These are phyloP conservation scores for Murraya paniculata DNA, from an alignment of 345 rosid species.

Conservation along the genomic window DNA sequence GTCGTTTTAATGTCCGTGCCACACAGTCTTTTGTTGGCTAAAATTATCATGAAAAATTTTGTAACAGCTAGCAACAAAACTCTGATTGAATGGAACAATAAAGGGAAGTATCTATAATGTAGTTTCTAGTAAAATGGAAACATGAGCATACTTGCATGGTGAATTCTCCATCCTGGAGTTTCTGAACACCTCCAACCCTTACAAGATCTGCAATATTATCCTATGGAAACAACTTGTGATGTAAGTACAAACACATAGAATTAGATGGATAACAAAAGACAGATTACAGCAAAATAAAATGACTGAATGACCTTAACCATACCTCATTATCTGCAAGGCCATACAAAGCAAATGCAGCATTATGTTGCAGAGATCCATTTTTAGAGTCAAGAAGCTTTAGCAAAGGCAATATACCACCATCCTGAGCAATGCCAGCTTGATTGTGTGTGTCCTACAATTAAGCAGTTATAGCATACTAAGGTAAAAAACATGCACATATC, in stretches of 20 bases:
- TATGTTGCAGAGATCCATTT: slow-evolving; percentile 63
- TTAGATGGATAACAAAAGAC: neutral
- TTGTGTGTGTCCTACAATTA: slow-evolving; percentile 62
- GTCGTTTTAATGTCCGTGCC: slow-evolving; percentile 58
- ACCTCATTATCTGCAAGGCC: slow-evolving; percentile 86
- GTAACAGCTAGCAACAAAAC: neutral
- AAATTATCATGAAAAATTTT: slow-evolving; percentile 6
- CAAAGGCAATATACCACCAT: slow-evolving; percentile 57
- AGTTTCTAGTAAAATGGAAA: neutral
- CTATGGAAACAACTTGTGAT: slow-evolving; percentile 21
- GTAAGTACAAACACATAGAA: neutral
- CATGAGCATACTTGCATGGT: slow-evolving; percentile 45
- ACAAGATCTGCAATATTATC: slow-evolving; percentile 66
- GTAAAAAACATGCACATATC: slow-evolving; percentile 2
- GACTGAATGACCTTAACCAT: neutral
- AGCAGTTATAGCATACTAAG: neutral
- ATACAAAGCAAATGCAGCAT: slow-evolving; percentile 71
- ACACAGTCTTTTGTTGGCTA: slow-evolving; percentile 79
- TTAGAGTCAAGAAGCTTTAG: slow-evolving; percentile 59
- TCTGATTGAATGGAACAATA: neutral
- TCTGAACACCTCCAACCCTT: slow-evolving; percentile 54
- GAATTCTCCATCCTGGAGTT: slow-evolving; percentile 64
- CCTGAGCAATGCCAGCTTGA: slow-evolving; percentile 79
- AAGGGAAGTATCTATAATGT: neutral
- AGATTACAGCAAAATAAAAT: neutral